These are phyloP conservation scores for Alternaria triticina DNA, from an alignment of 2,329 filamentous ascomycete species.

Conservation along the genomic window DNA sequence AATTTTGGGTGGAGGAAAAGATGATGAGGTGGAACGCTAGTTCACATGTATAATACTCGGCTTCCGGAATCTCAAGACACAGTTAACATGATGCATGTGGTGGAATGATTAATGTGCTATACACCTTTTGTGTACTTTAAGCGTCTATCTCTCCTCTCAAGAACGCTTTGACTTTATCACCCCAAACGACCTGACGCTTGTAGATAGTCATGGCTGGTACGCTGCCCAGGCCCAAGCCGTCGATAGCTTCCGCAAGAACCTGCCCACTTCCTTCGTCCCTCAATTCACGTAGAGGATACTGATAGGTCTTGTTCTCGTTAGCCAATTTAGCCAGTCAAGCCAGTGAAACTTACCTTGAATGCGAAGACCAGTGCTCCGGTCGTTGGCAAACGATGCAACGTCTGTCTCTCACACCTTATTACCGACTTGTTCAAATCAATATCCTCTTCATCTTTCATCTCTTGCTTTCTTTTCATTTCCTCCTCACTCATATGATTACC, in stretches of 20 bases:
- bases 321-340: background rate
- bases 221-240: slow-evolving; percentile 64
- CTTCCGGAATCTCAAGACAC: background rate
- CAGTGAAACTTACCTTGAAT: slow-evolving; percentile 54
- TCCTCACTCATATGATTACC: slow-evolving; percentile 55
- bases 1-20: background rate
- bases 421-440: slow-evolving; percentile 53
- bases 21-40: background rate
- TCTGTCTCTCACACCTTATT: slow-evolving; percentile 66
- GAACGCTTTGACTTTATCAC: slow-evolving; percentile 60
- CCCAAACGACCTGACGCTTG: slow-evolving; percentile 65
- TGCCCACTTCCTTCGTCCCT: slow-evolving; percentile 63
- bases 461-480: slow-evolving; percentile 32
- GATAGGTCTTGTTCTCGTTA: slow-evolving; percentile 56
- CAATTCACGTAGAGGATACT: slow-evolving; percentile 62
- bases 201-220: slow-evolving; percentile 65
- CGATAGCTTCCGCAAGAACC: slow-evolving; percentile 63
- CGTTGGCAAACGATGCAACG: slow-evolving; percentile 63
- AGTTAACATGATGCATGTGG: background rate
- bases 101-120: background rate
- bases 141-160: slow-evolving; percentile 44
- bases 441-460: slow-evolving; percentile 26
- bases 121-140: background rate
- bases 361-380: slow-evolving; percentile 64
- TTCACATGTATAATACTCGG: slow-evolving; percentile 1